These are phyloP conservation scores for Nemania bipapillata DNA, from an alignment of 2,329 filamentous ascomycete genomes.

Conservation along the genomic window DNA sequence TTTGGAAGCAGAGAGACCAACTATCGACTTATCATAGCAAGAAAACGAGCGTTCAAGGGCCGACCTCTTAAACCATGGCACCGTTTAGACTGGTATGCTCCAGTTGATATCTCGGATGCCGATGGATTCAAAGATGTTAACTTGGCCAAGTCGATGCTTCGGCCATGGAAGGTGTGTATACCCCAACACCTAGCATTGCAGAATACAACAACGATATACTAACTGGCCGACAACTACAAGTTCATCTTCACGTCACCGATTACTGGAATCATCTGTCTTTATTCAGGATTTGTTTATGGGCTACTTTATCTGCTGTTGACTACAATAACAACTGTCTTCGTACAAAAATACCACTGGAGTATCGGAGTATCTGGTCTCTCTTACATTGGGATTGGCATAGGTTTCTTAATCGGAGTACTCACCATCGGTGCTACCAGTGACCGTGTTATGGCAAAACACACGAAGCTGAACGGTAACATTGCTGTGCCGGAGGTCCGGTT, in stretches of 20 bases:
- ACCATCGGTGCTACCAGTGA: slow-evolving; percentile 26
- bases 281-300: slow-evolving; percentile 34
- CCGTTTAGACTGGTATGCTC: slow-evolving; percentile 33
- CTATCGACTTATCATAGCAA: slow-evolving; percentile 28
- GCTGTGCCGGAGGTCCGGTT: slow-evolving; percentile 31
- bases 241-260: slow-evolving; percentile 34
- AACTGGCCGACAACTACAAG: slow-evolving; percentile 3
- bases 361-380: slow-evolving; percentile 30
- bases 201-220: background rate
- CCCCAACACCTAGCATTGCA: background rate
- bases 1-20: slow-evolving; percentile 32
- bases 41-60: slow-evolving; percentile 28
- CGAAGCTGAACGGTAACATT: slow-evolving; percentile 16
- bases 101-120: slow-evolving; percentile 7
- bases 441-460: slow-evolving; percentile 28
- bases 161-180: slow-evolving; percentile 23
- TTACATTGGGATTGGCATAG: slow-evolving; percentile 34
- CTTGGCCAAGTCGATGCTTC: slow-evolving; percentile 21
- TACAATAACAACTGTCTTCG: slow-evolving; percentile 32
- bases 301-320: slow-evolving; percentile 35
- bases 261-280: slow-evolving; percentile 27
- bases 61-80: slow-evolving; percentile 28
- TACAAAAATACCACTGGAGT: slow-evolving; percentile 29
- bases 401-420: slow-evolving; percentile 29
- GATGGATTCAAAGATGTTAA: slow-evolving; percentile 15